Conservation (phyloP, 2,329 filamentous ascomycete species). For the Stemphylium vesicarium region DNA sequence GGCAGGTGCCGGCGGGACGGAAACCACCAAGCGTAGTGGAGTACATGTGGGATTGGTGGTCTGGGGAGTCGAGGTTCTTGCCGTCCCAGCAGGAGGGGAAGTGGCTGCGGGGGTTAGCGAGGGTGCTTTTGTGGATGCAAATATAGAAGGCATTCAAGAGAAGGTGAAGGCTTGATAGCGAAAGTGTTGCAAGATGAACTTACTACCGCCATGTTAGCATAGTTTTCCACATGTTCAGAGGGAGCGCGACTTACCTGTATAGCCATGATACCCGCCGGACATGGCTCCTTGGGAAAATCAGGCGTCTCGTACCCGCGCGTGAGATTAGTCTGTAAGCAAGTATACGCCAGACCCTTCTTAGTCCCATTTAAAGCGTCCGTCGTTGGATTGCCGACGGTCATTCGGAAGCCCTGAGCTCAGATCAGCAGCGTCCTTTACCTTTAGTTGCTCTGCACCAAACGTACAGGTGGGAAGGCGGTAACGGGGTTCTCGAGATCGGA, state of each 20-base stretch:
- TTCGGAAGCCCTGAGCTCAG: slow-evolving; percentile 31
- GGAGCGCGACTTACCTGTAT: not conserved
- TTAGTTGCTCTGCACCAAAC: not conserved
- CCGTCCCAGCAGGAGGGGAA: slow-evolving; percentile 67
- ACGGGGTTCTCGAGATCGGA: slow-evolving; percentile 42
- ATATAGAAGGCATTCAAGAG: not conserved
- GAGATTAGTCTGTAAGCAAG: slow-evolving; percentile 33
- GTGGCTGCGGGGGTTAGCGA: slow-evolving; percentile 18
- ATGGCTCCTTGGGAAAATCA: slow-evolving; percentile 28
- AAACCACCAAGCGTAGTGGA: slow-evolving; percentile 32
- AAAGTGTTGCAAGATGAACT: too few species aligned
- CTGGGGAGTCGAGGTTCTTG: slow-evolving; percentile 40
- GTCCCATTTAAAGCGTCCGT: slow-evolving; percentile 25
- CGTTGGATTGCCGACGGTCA: slow-evolving; percentile 43
- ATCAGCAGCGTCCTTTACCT: too few species aligned
- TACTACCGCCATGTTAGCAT: too few species aligned
- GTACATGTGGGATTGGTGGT: slow-evolving; percentile 52
- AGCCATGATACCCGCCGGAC: slow-evolving; percentile 4
- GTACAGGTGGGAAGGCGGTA: slow-evolving; percentile 30
- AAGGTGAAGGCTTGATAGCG: not conserved
- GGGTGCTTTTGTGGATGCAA: not conserved
- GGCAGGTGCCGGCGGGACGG: slow-evolving; percentile 27
- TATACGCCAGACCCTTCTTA: slow-evolving; percentile 36
- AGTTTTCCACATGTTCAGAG: too few species aligned
- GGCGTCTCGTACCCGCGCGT: slow-evolving; percentile 39